phyloP scores from a whole-genome alignment of 2,329 filamentous ascomycete species.

The Aspergillus pseudoviridinutans region DNA sequence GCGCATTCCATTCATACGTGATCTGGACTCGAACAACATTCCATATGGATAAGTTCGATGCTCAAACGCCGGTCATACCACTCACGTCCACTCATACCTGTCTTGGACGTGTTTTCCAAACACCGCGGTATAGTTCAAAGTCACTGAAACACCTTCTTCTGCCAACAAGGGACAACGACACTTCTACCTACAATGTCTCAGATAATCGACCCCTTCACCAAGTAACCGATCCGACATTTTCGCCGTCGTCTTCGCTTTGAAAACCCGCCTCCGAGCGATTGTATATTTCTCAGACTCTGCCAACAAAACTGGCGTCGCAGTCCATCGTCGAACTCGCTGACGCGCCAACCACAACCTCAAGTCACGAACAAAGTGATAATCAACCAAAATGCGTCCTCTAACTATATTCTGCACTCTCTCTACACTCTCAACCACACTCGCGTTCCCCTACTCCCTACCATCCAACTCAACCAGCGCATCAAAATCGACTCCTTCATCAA shows the following conservation, averaged over 20 bases:
- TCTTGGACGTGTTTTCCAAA: neutral
- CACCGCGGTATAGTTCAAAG: neutral
- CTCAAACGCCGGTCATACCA: neutral
- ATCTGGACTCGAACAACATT: neutral
- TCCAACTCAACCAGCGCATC: slow-evolving; percentile 5
- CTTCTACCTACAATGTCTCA: neutral
- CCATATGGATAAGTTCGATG: neutral
- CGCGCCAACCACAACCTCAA: neutral
- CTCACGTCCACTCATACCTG: neutral
- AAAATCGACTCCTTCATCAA: neutral
- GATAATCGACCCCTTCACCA: neutral
- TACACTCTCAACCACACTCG: slow-evolving; percentile 3
- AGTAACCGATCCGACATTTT: neutral
- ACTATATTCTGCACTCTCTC: slow-evolving; percentile 2
- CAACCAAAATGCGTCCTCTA: slow-evolving; percentile 2
- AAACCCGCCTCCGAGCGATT: neutral
- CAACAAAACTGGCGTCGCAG: neutral
- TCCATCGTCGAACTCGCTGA: neutral
- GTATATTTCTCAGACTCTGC: neutral
- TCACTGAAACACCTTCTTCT: neutral
- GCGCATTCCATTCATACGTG: neutral
- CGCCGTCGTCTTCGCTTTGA: neutral
- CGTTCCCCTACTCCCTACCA: neutral
- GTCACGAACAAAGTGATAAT: neutral
- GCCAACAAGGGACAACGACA: neutral